Evolutionary conservation across 2,329 filamentous ascomycete species (phyloP).

Genomic region (Sphaerostilbella broomeana): DNA sequence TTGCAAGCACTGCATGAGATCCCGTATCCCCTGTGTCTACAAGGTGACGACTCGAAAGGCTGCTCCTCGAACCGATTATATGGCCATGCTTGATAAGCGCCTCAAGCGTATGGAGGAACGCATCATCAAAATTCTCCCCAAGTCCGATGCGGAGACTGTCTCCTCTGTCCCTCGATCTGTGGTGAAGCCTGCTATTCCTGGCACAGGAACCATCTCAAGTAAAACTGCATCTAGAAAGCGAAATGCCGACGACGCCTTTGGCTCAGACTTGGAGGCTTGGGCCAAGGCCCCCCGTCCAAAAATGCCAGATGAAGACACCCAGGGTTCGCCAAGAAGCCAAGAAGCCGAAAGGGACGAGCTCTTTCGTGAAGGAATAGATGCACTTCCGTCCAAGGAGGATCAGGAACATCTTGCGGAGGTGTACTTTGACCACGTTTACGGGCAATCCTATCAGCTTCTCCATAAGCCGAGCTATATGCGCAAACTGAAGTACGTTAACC

Average conservation of each 20-base stretch:
- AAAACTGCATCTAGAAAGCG: constrained; percentile 66
- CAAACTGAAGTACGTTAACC: constrained; percentile 55
- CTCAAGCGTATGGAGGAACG: constrained; percentile 96
- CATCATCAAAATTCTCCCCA: constrained; percentile 91
- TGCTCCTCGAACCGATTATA: constrained; percentile 91
- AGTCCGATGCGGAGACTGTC: constrained; percentile 66
- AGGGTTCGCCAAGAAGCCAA: constrained; percentile 50
- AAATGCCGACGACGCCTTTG: constrained; percentile 80
- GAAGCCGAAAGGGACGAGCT: constrained; percentile 70
- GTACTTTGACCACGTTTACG: constrained; percentile 94
- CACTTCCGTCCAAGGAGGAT: constrained; percentile 75
- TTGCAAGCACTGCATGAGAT: constrained; percentile 91
- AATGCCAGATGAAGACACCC: constrained; percentile 36
- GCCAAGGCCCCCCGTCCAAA: constrained; percentile 53
- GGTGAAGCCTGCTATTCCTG: constrained; percentile 69
- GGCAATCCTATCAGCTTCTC: constrained; percentile 86
- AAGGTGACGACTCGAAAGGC: constrained; percentile 94
- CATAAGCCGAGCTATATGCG: constrained; percentile 98
- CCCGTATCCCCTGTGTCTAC: constrained; percentile 92
- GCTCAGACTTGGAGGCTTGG: constrained; percentile 75
- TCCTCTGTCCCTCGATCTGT: constrained; percentile 67
- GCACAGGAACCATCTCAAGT: constrained; percentile 34
- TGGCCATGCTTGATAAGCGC: constrained; percentile 97
- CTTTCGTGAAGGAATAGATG: constrained; percentile 73
- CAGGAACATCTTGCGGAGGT: constrained; percentile 91